Evolutionary conservation across 495 filamentous ascomycete species (phyloP).

Genomic region (Physcia stellaris): DNA sequence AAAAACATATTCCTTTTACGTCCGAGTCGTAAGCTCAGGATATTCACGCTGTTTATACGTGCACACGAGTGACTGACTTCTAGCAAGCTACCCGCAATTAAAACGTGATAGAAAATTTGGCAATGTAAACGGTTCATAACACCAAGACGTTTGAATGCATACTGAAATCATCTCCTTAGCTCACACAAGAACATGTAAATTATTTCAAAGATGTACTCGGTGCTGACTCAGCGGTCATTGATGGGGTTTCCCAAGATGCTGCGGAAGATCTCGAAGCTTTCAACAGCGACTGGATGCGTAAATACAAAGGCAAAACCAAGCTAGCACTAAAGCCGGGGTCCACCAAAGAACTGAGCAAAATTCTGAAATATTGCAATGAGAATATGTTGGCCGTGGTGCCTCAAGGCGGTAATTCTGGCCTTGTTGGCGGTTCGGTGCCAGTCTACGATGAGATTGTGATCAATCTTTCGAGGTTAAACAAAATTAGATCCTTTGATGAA

Average conservation of each 20-base stretch:
- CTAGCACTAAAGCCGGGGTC: constrained; percentile 74
- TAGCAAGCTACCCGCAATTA: constrained; percentile 59
- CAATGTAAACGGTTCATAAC: constrained; percentile 23
- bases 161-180: constrained; percentile 17
- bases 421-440: constrained; percentile 88
- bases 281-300: constrained; percentile 98
- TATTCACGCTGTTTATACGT: neutral
- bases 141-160: constrained; percentile 1
- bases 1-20: constrained; percentile 56
- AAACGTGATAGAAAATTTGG: constrained; percentile 64
- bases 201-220: constrained; percentile 69
- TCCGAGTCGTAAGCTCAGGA: constrained; percentile 51
- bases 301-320: constrained; percentile 82
- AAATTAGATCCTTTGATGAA: constrained; percentile 80
- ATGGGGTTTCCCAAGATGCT: constrained; percentile 61
- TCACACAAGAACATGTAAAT: constrained; percentile 63
- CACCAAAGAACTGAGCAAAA: constrained; percentile 73
- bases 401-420: constrained; percentile 89
- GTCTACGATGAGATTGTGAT: constrained; percentile 97
- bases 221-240: constrained; percentile 62
- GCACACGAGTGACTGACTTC: neutral
- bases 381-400: constrained; percentile 88
- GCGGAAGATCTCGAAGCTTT: constrained; percentile 75
- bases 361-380: constrained; percentile 87
- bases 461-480: constrained; percentile 75